phyloP scores from a whole-genome alignment of 129 eudicot species.

The Flaveria sonorensis region DNA sequence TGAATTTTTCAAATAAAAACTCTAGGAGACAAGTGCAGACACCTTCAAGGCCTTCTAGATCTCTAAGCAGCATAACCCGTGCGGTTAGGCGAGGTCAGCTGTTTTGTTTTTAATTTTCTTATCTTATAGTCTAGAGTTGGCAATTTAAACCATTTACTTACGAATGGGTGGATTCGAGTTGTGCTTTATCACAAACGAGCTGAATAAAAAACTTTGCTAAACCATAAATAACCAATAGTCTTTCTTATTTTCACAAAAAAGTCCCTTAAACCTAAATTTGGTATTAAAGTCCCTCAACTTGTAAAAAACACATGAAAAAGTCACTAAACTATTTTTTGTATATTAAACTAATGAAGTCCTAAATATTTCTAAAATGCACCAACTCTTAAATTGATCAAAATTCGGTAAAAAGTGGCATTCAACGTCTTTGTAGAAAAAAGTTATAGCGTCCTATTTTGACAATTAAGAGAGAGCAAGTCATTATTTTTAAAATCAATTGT shows the following conservation, averaged over 20 bases:
- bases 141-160: not conserved
- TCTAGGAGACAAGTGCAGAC: slow-evolving; percentile 24
- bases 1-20: not conserved
- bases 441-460: not conserved
- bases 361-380: not conserved
- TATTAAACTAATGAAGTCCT: not conserved
- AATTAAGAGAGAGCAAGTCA: not conserved
- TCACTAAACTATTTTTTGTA: not conserved
- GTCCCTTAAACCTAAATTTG: too few relatives aligned
- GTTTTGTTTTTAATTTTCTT: not conserved
- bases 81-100: slow-evolving; percentile 14
- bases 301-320: not conserved
- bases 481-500: not conserved
- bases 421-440: too few relatives aligned
- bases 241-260: not conserved
- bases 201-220: not conserved
- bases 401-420: not conserved
- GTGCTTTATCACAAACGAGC: not conserved
- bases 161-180: not conserved
- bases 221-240: not conserved
- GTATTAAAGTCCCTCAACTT: not conserved
- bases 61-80: slow-evolving; percentile 21
- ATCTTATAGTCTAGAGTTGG: not conserved
- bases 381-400: not conserved
- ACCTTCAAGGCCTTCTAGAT: slow-evolving; percentile 22